A percentile compares a stretch with the other conserved stretches of the same genome.
Conservation (phyloP, 2,329 filamentous ascomycete genomes). For the Microcyclosporella mali region DNA sequence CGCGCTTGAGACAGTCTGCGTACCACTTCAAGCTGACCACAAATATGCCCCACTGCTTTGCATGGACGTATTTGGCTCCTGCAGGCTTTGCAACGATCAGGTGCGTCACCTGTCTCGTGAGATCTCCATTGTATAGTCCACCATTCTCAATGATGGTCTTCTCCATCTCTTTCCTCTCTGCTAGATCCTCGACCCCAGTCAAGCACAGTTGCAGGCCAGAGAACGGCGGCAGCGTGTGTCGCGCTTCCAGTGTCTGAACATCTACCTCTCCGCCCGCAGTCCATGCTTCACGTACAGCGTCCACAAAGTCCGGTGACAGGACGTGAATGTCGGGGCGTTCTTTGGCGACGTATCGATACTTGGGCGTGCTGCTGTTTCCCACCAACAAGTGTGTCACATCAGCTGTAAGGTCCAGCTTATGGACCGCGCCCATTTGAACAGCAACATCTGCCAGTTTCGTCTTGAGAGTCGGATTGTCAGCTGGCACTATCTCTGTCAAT, state of each 20-base stretch:
- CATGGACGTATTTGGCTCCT: constrained; percentile 85
- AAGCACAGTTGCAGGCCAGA: constrained; percentile 59
- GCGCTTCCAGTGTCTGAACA: constrained; percentile 60
- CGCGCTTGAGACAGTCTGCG: constrained; percentile 70
- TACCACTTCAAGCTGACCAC: constrained; percentile 83
- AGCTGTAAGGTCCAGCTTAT: constrained; percentile 89
- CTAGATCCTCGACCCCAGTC: constrained; percentile 62
- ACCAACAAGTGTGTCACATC: constrained; percentile 93
- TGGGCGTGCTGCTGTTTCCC: constrained; percentile 80
- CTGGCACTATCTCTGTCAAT: constrained; percentile 4
- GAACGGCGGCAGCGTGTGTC: constrained; percentile 60
- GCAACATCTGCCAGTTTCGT: constrained; percentile 50
- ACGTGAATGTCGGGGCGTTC: constrained; percentile 80
- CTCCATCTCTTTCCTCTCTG: constrained; percentile 64
- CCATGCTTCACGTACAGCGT: constrained; percentile 74
- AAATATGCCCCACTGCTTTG: constrained; percentile 72
- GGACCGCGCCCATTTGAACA: constrained; percentile 73
- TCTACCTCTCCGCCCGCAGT: constrained; percentile 71
- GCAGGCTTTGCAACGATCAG: constrained; percentile 72
- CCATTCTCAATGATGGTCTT: constrained; percentile 63
- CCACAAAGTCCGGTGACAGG: constrained; percentile 76
- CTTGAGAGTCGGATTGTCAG: constrained; percentile 15
- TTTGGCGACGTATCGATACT: constrained; percentile 91
- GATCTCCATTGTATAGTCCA: constrained; percentile 77
- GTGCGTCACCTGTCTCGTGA: constrained; percentile 81